phyloP scores from a whole-genome alignment of 345 rosid genomes.

The Orychophragmus violaceus region DNA sequence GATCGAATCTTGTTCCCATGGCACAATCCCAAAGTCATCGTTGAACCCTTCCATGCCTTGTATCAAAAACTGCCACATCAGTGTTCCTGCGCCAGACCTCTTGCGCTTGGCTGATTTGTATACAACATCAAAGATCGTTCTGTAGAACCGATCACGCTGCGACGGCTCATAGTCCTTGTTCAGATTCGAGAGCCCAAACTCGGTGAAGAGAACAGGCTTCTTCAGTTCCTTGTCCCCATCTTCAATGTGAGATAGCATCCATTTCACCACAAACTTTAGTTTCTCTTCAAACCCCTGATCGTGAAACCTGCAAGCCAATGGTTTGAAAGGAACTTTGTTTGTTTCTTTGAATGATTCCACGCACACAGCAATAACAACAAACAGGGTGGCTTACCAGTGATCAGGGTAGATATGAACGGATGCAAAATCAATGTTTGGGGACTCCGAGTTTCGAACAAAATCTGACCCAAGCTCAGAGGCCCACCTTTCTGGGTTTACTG shows the following conservation, averaged over 20 bases:
- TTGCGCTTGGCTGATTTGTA: conserved; percentile 65
- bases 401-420: conserved; percentile 96
- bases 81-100: conserved; percentile 76
- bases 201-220: conserved; percentile 82
- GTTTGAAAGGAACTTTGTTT: background rate
- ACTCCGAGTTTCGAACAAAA: conserved; percentile 68
- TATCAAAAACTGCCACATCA: conserved; percentile 74
- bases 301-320: conserved; percentile 51
- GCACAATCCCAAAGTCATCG: conserved; percentile 80
- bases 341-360: background rate
- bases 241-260: conserved; percentile 87
- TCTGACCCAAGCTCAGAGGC: conserved; percentile 83
- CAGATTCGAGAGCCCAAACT: conserved; percentile 72
- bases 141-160: conserved; percentile 55
- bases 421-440: conserved; percentile 58
- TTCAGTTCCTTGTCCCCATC: conserved; percentile 73
- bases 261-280: conserved; percentile 55
- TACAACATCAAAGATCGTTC: conserved; percentile 46
- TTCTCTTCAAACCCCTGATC: conserved; percentile 59
- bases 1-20: conserved; percentile 62
- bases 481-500: conserved; percentile 79
- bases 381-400: conserved; percentile 54
- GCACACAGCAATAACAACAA: background rate
- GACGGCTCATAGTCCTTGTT: conserved; percentile 60
- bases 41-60: conserved; percentile 81